Evolutionary conservation across 1,139 yeast species (phyloP).

Genomic region (Geotrichum phurueaensis): DNA sequence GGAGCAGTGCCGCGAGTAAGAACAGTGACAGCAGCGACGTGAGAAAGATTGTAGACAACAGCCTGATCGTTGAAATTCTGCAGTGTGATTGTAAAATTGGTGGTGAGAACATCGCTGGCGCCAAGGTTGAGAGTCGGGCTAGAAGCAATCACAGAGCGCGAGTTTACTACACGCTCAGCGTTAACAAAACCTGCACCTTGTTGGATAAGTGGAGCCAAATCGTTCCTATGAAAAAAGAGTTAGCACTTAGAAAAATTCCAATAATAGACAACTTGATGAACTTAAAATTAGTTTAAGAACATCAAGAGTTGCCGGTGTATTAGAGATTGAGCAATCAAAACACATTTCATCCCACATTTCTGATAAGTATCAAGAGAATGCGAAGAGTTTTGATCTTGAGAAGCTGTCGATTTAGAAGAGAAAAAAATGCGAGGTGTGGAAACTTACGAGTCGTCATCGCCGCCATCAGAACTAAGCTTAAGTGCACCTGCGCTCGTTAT

Average conservation of each 20-base stretch:
- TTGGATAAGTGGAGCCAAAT: slow-evolving; percentile 22
- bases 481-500: slow-evolving; percentile 12
- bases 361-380: too few relatives aligned
- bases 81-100: slow-evolving; percentile 16
- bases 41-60: slow-evolving; percentile 19
- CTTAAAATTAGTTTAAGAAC: neutral
- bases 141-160: slow-evolving; percentile 29
- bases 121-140: slow-evolving; percentile 19
- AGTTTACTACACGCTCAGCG: slow-evolving; percentile 36
- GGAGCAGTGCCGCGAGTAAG: neutral
- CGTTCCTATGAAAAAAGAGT: slow-evolving; percentile 8
- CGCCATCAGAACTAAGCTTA: slow-evolving; percentile 7
- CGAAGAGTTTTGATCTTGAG: too few relatives aligned
- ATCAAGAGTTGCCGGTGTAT: too few relatives aligned
- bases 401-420: neutral
- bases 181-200: slow-evolving; percentile 32
- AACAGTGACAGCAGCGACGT: slow-evolving; percentile 19
- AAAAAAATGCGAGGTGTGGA: neutral
- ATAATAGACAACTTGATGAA: too few relatives aligned
- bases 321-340: neutral
- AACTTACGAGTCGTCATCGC: slow-evolving; percentile 9
- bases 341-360: too few relatives aligned
- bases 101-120: slow-evolving; percentile 10
- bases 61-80: slow-evolving; percentile 17
- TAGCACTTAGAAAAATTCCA: neutral